These are phyloP conservation scores for Boletus hoseneyae DNA, from an alignment of 1,284 basidiomycete genomes.

Conservation along the genomic window DNA sequence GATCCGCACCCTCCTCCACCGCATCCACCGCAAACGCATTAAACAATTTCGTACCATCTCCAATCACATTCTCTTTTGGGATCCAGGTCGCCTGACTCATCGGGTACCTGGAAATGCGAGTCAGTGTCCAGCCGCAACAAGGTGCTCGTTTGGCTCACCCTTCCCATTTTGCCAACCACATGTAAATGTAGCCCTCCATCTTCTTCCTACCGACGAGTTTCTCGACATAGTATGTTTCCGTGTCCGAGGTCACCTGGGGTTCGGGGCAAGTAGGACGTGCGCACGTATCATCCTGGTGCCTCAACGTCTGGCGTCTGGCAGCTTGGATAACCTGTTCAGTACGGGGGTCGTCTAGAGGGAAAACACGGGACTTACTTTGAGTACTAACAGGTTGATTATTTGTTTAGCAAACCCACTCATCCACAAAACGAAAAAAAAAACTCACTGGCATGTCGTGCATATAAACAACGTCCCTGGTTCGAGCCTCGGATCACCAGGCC, in stretches of 20 bases:
- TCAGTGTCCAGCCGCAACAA: not conserved
- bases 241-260: not conserved
- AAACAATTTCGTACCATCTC: conserved; percentile 14
- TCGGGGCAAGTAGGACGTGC: conserved; percentile 27
- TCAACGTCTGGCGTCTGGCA: conserved; percentile 8
- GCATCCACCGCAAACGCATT: conserved; percentile 20
- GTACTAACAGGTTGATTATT: conserved; percentile 5
- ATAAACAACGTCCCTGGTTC: conserved; percentile 21
- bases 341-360: not conserved
- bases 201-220: conserved; percentile 33
- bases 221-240: conserved; percentile 30
- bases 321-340: conserved; percentile 6
- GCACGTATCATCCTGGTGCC: conserved; percentile 15
- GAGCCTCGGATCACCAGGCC: conserved; percentile 27
- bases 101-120: conserved; percentile 17
- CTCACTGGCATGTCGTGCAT: conserved; percentile 33
- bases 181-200: conserved; percentile 10
- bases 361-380: conserved; percentile 13
- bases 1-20: conserved; percentile 16
- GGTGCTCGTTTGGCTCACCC: conserved; percentile 24
- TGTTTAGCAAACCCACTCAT: conserved; percentile 5
- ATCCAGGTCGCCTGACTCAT: conserved; percentile 31
- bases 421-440: not conserved
- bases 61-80: conserved; percentile 27
- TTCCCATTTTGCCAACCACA: conserved; percentile 38